Evolutionary conservation across 1,284 basidiomycete genomes (phyloP), one percentile per base, ranked within the genome.

Genomic region (Xerocomus tenax): DNA sequence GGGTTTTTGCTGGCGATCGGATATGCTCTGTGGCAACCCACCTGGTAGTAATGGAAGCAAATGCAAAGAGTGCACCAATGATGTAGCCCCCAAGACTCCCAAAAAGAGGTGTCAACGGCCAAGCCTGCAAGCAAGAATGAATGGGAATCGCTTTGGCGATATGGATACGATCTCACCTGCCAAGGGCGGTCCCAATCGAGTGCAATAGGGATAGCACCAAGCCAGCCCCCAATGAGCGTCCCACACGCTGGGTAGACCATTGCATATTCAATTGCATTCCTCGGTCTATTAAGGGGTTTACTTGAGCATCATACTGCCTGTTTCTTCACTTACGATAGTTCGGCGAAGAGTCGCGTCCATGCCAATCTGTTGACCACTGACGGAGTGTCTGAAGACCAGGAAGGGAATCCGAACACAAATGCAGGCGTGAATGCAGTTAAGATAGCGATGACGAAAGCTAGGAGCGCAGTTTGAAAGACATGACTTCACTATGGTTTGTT

Each of bases 121-220:
- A 92, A 10, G 82, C 77, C 86, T 90, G 47, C 41, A 23, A 40
- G n/a, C 8, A 44, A 48, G 28, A 42, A 28, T 29, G 26, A 50
- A 48, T n/a, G 23, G 12, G 23, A 34, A 18, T 12, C 19, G 8
- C 12, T 42, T 15, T 18, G n/a, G 29, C 13, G 32, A n/a, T 18
- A 5, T 32, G 28, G 12, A 10, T 21, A 40, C 36, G 30, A 43
- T 66, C 78, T 51, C 48, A 89, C 91, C 83, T 96, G 93, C 92
- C 92, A 96, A 9, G 91, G 89, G 44, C 91, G 76, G 64, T 93
- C 92, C 93, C 93, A 97, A 67, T 97, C 93, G 8, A 97, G 79
- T 0, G 90, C 85, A 48, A 92, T 82, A 0, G 89, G 87, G 38
- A 92, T 74, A 3, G 78, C 81, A 15, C 91, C 91, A 7, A 78